Conservation (phyloP, 805 yeast species). For the Saccharomyces kudriavzevii region DNA sequence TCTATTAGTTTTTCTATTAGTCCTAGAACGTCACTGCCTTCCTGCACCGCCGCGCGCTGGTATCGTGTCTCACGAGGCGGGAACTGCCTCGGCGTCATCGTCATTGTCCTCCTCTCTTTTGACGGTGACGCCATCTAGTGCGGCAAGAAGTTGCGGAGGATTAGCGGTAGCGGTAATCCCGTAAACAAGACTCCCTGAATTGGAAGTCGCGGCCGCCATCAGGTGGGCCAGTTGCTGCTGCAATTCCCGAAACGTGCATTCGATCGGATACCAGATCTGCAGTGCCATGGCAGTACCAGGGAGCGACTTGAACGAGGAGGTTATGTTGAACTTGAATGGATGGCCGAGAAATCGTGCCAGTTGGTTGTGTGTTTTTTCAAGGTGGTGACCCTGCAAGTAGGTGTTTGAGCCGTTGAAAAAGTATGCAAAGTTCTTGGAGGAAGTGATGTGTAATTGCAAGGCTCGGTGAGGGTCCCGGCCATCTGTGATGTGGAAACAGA, state of each 20-base stretch:
- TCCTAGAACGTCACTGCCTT: neutral
- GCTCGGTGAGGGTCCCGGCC: neutral
- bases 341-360: neutral
- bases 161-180: neutral
- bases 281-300: neutral
- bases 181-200: neutral
- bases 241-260: conserved; percentile 17
- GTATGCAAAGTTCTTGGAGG: neutral
- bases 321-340: neutral
- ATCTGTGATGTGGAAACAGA: neutral
- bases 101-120: neutral
- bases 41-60: neutral
- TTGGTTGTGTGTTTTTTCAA: neutral
- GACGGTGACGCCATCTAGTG: neutral
- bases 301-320: neutral
- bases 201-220: neutral
- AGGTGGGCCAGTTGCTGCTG: neutral
- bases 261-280: conserved; percentile 20
- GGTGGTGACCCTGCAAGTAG: neutral
- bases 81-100: neutral
- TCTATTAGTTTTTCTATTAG: neutral
- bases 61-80: neutral
- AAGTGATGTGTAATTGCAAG: neutral
- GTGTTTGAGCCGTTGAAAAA: neutral
- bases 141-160: neutral